Evolutionary conservation across 495 filamentous ascomycete genomes (phyloP).

Genomic region (Choiromyces venosus): DNA sequence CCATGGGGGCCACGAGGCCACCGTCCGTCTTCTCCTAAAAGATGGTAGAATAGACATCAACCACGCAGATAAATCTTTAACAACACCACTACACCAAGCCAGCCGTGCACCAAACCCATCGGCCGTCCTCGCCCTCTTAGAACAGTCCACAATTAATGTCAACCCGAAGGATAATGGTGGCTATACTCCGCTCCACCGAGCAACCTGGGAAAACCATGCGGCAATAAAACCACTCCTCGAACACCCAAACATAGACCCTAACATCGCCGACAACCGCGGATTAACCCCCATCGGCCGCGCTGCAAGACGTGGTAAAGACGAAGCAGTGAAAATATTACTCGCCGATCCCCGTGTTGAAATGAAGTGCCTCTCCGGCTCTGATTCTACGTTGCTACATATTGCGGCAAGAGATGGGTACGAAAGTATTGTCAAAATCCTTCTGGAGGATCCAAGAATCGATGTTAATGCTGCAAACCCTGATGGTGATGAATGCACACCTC

Average conservation of each 20-base stretch:
- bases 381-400: neutral
- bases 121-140: neutral
- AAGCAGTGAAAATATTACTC: neutral
- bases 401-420: neutral
- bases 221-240: neutral
- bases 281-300: slow-evolving; percentile 1
- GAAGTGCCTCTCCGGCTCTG: neutral
- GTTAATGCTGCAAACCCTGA: neutral
- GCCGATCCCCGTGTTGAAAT: neutral
- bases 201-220: neutral
- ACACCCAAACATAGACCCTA: neutral
- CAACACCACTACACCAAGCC: neutral
- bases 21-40: slow-evolving; percentile 8
- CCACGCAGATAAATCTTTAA: neutral
- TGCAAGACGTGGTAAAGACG: neutral
- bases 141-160: neutral
- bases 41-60: slow-evolving; percentile 7
- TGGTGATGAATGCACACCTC: neutral
- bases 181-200: neutral
- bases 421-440: slow-evolving; percentile 1
- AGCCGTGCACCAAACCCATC: slow-evolving; percentile 2
- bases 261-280: neutral
- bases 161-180: neutral
- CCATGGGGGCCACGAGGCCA: neutral
- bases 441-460: neutral